Conservation (phyloP, 768 basidiomycete species). For the Royoungia palumana region DNA sequence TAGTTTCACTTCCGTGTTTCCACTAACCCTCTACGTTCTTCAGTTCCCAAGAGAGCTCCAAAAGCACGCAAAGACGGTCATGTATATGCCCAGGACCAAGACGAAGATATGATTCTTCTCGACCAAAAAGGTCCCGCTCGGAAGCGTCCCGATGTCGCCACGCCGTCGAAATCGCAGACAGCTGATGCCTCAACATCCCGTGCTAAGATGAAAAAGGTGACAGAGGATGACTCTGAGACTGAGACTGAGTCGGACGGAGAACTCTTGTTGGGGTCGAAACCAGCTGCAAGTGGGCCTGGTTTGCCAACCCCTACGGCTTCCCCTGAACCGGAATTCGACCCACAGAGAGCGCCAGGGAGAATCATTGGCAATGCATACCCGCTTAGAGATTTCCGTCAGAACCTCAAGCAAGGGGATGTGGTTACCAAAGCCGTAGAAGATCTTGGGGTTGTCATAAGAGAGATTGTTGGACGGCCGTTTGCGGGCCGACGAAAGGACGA, state of each 20-base stretch:
- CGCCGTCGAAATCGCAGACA: constrained; percentile 7
- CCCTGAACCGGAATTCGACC: constrained; percentile 42
- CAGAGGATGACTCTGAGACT: constrained; percentile 46
- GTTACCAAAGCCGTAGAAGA: constrained; percentile 86
- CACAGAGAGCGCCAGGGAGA: constrained; percentile 59
- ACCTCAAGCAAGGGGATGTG: constrained; percentile 69
- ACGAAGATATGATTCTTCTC: constrained; percentile 57
- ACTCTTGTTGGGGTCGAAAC: constrained; percentile 13
- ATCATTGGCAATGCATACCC: constrained; percentile 76
- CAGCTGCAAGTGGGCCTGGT: constrained; percentile 11
- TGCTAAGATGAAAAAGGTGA: constrained; percentile 15
- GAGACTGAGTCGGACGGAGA: constrained; percentile 48
- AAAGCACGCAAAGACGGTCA: constrained; percentile 62
- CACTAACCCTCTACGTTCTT: not conserved
- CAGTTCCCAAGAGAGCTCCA: constrained; percentile 63
- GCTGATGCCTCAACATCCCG: not conserved
- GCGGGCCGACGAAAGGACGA: constrained; percentile 61
- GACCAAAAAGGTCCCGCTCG: constrained; percentile 31
- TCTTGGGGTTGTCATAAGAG: constrained; percentile 63
- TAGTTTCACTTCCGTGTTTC: not conserved
- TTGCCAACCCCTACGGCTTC: constrained; percentile 58
- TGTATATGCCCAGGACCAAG: constrained; percentile 57
- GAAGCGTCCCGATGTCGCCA: constrained; percentile 13
- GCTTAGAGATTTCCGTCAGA: constrained; percentile 70
- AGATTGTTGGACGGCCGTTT: constrained; percentile 71